phyloP scores from a whole-genome alignment of 2,329 filamentous ascomycete genomes.

The Aspergillus terreus region DNA sequence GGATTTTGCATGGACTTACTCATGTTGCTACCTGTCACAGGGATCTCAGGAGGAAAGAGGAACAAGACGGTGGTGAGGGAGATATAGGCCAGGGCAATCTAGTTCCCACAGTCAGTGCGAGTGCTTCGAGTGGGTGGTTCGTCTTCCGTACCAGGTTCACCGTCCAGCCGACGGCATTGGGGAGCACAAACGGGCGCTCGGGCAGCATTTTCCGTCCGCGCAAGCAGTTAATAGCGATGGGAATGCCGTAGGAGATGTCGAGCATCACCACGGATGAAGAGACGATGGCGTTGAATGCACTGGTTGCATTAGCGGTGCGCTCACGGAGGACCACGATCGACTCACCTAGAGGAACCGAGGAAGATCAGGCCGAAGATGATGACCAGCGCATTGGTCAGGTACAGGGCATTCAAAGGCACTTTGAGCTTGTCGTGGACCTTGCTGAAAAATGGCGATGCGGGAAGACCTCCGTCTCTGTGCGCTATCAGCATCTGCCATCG shows the following conservation, averaged over 20 bases:
- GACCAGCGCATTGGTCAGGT: constrained; percentile 58
- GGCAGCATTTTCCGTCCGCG: constrained; percentile 65
- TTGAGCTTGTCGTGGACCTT: constrained; percentile 58
- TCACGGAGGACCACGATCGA: not conserved
- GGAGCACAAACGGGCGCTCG: constrained; percentile 55
- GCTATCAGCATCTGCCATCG: constrained; percentile 2
- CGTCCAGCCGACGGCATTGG: constrained; percentile 55
- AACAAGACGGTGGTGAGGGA: constrained; percentile 71
- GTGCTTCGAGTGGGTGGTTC: not conserved
- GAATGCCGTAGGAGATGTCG: constrained; percentile 70
- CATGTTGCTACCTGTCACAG: constrained; percentile 65
- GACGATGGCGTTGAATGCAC: constrained; percentile 69
- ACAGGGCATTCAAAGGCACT: constrained; percentile 64
- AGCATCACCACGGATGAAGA: constrained; percentile 69
- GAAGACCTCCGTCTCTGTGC: constrained; percentile 61
- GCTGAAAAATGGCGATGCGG: constrained; percentile 58
- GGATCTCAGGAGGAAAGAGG: constrained; percentile 66
- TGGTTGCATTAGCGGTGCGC: constrained; percentile 16
- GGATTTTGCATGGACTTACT: constrained; percentile 43
- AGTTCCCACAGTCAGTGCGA: not conserved
- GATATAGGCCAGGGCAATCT: constrained; percentile 60
- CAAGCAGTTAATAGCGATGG: constrained; percentile 65
- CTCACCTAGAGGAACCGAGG: constrained; percentile 54
- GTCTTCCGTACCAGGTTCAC: constrained; percentile 51
- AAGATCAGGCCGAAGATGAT: constrained; percentile 68